Evolutionary conservation across 192 early-diverging fungal species (phyloP), one percentile per base, ranked within the genome.

Genomic region (Backusella mclennaniae): DNA sequence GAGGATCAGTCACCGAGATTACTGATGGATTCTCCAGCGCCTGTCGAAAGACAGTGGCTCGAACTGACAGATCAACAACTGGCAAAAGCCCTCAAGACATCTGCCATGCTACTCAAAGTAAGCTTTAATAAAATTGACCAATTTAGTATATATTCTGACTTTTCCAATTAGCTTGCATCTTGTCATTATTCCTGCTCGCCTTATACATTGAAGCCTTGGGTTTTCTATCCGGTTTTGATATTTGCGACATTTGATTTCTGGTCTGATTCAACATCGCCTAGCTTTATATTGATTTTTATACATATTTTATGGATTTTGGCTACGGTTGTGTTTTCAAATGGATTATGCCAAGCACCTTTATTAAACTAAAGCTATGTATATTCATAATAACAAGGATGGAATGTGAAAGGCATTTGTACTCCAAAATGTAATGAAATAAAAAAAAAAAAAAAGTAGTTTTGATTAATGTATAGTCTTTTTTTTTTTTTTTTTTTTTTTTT

Each of bases 161-260:
- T 33, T 33, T 2, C 31, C 0, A 9, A 39, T 2, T 39, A 87
- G 85, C 66, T 87, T 52, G 56, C 75, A 14, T 79, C 78, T 7
- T 87, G 84, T 44, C 56, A 72, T 44, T 76, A 75, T 35, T 77
- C 73, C 12, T 85, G 84, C 67, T 66, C 78, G 8, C 85, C 85
- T 21, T 85, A 80, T 68, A 66, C 77, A 39, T 69, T 80, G 26
- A 53, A 39, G 36, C 41, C 78, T 1, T 52, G 29, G 36, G 66
- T 77, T 21, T 35, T 85, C 17, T 87, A 84, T 49, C 80, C 84
- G 2, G 35, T 82, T 6, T 36, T 85, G 19, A 31, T 80, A 12
- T 71, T 87, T n/a, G 85, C 84, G 1, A 38, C 76, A 9, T 36
- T 85, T 9, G 85, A 85, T 36, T 74, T 87, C 31, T 83, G 73